Evolutionary conservation across 1,284 basidiomycete genomes (phyloP).

Genomic region (Afroboletus lepidellus): DNA sequence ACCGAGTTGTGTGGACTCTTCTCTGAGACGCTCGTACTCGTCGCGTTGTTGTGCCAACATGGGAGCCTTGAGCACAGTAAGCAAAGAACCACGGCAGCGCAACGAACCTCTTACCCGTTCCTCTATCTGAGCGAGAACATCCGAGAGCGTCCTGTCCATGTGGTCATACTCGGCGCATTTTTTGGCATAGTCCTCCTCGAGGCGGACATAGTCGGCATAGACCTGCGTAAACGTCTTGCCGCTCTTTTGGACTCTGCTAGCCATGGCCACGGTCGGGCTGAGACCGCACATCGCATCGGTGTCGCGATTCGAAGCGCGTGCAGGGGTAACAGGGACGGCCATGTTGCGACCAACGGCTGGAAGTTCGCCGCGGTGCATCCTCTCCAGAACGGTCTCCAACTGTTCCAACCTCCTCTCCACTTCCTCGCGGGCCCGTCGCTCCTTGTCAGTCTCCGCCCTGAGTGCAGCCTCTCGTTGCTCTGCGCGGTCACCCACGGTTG

Average conservation of each 20-base stretch:
- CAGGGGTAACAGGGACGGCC: conserved; percentile 45
- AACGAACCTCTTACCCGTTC: conserved; percentile 65
- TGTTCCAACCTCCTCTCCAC: conserved; percentile 62
- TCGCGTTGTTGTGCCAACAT: conserved; percentile 81
- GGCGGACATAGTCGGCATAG: conserved; percentile 82
- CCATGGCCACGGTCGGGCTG: conserved; percentile 85
- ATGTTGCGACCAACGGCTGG: conserved; percentile 50
- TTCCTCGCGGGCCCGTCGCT: conserved; percentile 56
- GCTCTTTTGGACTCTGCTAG: conserved; percentile 69
- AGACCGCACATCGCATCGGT: conserved; percentile 60
- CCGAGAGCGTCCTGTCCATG: conserved; percentile 72
- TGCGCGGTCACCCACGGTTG: conserved; percentile 64
- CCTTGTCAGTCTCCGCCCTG: conserved; percentile 65
- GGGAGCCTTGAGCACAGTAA: conserved; percentile 63
- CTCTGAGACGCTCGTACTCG: conserved; percentile 79
- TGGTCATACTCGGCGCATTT: conserved; percentile 80
- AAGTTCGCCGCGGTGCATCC: conserved; percentile 67
- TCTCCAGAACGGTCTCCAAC: conserved; percentile 60
- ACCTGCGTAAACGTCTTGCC: conserved; percentile 90
- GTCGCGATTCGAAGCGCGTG: conserved; percentile 47
- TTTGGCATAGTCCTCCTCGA: conserved; percentile 79
- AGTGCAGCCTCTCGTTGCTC: conserved; percentile 64
- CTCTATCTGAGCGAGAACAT: conserved; percentile 82
- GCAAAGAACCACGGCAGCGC: background rate
- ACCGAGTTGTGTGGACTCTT: conserved; percentile 78